These are phyloP conservation scores for Coniochaeta sp. DNA, from an alignment of 2,329 filamentous ascomycete species.

Conservation along the genomic window DNA sequence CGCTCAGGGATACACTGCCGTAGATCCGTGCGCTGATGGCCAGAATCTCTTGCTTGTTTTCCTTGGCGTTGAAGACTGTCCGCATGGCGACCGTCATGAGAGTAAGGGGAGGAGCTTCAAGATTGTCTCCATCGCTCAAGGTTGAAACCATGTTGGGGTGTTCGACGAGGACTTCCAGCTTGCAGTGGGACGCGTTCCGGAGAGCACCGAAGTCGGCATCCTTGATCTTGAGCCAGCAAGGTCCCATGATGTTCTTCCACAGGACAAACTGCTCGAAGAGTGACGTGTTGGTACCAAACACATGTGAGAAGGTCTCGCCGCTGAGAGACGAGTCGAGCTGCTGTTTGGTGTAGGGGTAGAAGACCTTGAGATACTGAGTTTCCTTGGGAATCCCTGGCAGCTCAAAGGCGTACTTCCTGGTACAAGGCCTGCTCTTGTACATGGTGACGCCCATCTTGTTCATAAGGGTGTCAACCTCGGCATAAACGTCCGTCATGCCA, in stretches of 20 bases:
- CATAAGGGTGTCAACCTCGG: slow-evolving; percentile 86
- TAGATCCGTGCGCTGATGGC: slow-evolving; percentile 89
- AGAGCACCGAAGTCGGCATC: slow-evolving; percentile 76
- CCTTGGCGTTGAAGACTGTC: slow-evolving; percentile 80
- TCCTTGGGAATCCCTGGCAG: slow-evolving; percentile 80
- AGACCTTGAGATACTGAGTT: slow-evolving; percentile 85
- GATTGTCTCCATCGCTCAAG: slow-evolving; percentile 68
- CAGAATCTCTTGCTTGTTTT: slow-evolving; percentile 94
- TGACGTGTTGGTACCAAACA: slow-evolving; percentile 89
- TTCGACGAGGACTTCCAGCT: slow-evolving; percentile 77
- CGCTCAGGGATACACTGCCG: slow-evolving; percentile 77
- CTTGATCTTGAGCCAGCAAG: slow-evolving; percentile 91
- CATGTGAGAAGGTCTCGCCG: slow-evolving; percentile 87
- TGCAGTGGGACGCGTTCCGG: slow-evolving; percentile 94
- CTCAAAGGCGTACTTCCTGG: slow-evolving; percentile 93
- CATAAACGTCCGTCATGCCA: slow-evolving; percentile 81
- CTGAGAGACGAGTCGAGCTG: slow-evolving; percentile 60
- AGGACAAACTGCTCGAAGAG: slow-evolving; percentile 97
- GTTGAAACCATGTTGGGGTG: slow-evolving; percentile 71
- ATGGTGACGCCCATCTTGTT: slow-evolving; percentile 74
- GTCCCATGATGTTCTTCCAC: slow-evolving; percentile 98
- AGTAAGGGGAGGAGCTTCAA: slow-evolving; percentile 80
- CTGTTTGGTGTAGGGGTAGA: slow-evolving; percentile 88
- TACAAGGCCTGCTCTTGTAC: slow-evolving; percentile 90
- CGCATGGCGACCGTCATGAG: slow-evolving; percentile 92